These are phyloP conservation scores for Elongisporangium prolatum DNA, from an alignment of 352 stramenopile species.

Conservation along the genomic window DNA sequence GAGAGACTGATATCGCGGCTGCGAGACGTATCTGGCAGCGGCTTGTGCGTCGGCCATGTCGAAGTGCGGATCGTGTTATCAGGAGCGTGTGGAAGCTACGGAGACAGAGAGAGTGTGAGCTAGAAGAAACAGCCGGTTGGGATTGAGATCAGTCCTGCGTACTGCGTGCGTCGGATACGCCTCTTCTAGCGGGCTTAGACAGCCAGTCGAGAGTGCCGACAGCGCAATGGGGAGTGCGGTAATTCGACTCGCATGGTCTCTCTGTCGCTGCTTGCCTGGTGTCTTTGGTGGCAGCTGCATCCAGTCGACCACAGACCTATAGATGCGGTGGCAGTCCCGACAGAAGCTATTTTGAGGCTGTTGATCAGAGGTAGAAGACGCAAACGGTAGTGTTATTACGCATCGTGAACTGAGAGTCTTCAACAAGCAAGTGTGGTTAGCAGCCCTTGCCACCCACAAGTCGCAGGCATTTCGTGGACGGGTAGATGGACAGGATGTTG, in stretches of 20 bases:
- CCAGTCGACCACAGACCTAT: background rate
- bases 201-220: background rate
- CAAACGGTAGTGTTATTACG: background rate
- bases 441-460: conserved; percentile 24
- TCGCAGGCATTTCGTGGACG: conserved; percentile 20
- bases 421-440: conserved; percentile 5
- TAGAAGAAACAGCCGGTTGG: background rate
- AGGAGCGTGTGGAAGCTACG: background rate
- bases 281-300: background rate
- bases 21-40: background rate
- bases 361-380: background rate
- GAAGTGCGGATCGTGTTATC: background rate
- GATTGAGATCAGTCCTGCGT: background rate
- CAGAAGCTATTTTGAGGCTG: background rate
- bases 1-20: background rate
- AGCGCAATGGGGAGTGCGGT: background rate
- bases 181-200: background rate
- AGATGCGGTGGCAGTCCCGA: background rate
- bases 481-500: conserved; percentile 31
- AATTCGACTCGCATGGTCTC: background rate
- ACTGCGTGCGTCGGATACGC: background rate
- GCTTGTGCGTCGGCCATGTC: background rate
- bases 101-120: background rate
- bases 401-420: background rate
- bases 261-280: background rate